Evolutionary conservation across 2,329 filamentous ascomycete species (phyloP), one percentile per base, ranked within the genome.

Genomic region (Elsinoe ampelina): DNA sequence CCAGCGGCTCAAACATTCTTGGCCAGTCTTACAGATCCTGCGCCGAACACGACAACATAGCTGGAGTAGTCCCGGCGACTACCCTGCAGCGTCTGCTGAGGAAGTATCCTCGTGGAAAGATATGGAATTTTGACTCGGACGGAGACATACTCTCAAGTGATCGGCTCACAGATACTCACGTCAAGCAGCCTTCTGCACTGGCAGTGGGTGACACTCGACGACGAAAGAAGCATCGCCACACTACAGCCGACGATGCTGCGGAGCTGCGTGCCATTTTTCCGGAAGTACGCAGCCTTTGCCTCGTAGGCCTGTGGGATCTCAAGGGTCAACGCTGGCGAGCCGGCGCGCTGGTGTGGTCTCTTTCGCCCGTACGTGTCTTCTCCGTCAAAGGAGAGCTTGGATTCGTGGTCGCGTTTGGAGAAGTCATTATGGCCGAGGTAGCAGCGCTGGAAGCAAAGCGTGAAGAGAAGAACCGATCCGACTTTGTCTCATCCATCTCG

Each of bases 271-370:
- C 32, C 8, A 30, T 58, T 58, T 77, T 79, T 50, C 74, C 74
- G 0, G 64, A 65, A 35, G 72, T 72, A 2, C 68, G 70, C 1
- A 76, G 76, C 50, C 66, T 80, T 3, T 68, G 78, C 4, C 75
- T 80, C 39, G 67, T 78, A 2, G 77, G 77, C 0, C 64, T 80
- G 11, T 80, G 76, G 76, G 78, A 80, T 61, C 71, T 73, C 13
- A 72, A 72, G 11, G 58, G 64, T 30, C 63, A 65, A 19, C 60
- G 66, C 5, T 69, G 67, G 66, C 67, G 42, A 66, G 77, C 61
- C 73, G 76, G 75, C 69, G 74, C 61, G n/a, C 59, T 75, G 19
- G 69, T 74, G 4, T 76, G 74, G 54, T 77, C 76, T 30, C 76
- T 76, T 45, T 75, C 70, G 7, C 64, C 72, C 5, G 66, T 73